Evolutionary conservation across 345 rosid genomes (phyloP), one percentile per base, ranked within the genome.

Genomic region (Citrus trifoliata): DNA sequence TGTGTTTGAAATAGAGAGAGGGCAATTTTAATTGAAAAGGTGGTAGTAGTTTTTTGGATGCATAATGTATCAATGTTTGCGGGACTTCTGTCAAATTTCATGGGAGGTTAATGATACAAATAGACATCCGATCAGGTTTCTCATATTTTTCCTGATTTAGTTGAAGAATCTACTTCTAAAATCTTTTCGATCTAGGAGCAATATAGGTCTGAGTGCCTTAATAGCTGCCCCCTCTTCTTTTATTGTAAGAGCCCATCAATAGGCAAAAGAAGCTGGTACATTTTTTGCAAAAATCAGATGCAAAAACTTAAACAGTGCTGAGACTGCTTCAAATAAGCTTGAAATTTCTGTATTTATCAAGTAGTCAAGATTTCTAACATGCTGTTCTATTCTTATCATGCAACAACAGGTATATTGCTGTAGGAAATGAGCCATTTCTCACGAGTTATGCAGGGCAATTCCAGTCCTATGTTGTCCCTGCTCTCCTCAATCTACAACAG

Each of bases 371-470:
- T 62, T 37, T 78, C 67, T 77, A 51, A 64, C 46, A 25, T 24
- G 10, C 60, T 78, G 21, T 37, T 76, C 40, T 32, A 71, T 58
- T 77, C 51, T 73, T 42, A 59, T 46, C 48, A 25, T 81, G 61
- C 14, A 10, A 77, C 80, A 74, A 60, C 90, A 92, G 98, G 91
- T 95, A 92, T 78, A 80, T 96, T 61, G 98, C 98, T 4, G 97
- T 96, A 4, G 97, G 99, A 81, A 96, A 96, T 64, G 99, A 96
- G 79, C 99, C 99, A 42, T 94, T 94, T 85, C 91, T 96, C 60
- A 61, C 94, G 28, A 84, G 98, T 79, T 94, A 94, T 33, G 66
- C 83, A 0, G 93, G 91, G 10, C 91, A 88, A 84, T 96, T 86
- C 85, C 94, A 89, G 88, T 86, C 87, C 60, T 86, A 86, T 76